Percentiles rank a stretch among this genome's conserved stretches.
Conservation (phyloP, 2,329 filamentous ascomycete genomes). For the Chaetomium olivaceum region DNA sequence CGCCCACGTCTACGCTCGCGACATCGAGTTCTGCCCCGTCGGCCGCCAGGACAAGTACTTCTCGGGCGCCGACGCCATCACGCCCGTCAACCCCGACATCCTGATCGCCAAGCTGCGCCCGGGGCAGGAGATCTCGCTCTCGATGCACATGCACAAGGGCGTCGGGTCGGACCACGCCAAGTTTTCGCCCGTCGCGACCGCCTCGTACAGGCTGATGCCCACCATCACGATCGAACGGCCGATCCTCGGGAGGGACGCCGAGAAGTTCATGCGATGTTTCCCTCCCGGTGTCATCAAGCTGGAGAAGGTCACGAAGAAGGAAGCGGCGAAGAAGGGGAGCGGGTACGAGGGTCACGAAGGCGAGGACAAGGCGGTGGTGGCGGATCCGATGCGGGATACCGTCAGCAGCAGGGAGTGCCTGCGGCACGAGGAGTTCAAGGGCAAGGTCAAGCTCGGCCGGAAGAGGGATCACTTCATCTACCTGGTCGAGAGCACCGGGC, state of each 20-base stretch:
- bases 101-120: conserved; percentile 92
- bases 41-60: conserved; percentile 74
- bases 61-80: conserved; percentile 65
- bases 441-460: conserved; percentile 90
- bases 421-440: conserved; percentile 88
- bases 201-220: conserved; percentile 87
- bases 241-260: conserved; percentile 82
- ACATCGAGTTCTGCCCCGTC: conserved; percentile 74
- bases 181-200: conserved; percentile 94
- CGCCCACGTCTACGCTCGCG: conserved; percentile 76
- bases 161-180: conserved; percentile 94
- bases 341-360: conserved; percentile 75
- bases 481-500: conserved; percentile 89
- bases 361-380: conserved; percentile 83
- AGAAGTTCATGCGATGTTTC: conserved; percentile 90
- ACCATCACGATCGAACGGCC: conserved; percentile 81
- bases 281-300: conserved; percentile 82
- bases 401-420: conserved; percentile 91
- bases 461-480: conserved; percentile 97
- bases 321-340: conserved; percentile 60
- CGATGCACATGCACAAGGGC: conserved; percentile 93
- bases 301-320: conserved; percentile 67
- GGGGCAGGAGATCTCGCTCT: conserved; percentile 80
- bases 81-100: conserved; percentile 85
- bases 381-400: conserved; percentile 88